phyloP scores from a whole-genome alignment of 2,329 filamentous ascomycete genomes.

The Dichotomopilus funicola region DNA sequence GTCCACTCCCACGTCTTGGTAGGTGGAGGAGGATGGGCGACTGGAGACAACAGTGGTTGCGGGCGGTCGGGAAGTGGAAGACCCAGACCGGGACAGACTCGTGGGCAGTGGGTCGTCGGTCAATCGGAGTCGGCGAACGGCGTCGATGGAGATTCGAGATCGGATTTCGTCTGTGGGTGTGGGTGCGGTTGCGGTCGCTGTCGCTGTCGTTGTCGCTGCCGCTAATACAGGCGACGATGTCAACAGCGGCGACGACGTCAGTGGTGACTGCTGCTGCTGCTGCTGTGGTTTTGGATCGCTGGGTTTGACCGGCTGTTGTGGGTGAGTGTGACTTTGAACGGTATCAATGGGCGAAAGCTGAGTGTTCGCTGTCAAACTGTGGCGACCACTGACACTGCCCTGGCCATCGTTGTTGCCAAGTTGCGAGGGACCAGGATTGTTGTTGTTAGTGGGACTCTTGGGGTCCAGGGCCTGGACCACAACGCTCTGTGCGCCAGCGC shows the following conservation, averaged over 20 bases:
- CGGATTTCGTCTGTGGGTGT: slow-evolving; percentile 1
- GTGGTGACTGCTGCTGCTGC: not conserved
- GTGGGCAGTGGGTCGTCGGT: slow-evolving; percentile 10
- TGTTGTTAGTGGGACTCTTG: slow-evolving; percentile 11
- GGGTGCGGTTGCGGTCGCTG: not conserved
- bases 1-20: not conserved
- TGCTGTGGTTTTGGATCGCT: too few species aligned
- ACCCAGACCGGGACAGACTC: slow-evolving; percentile 2
- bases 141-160: slow-evolving; percentile 9
- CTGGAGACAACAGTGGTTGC: not conserved
- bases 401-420: slow-evolving; percentile 6
- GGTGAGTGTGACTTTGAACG: too few species aligned
- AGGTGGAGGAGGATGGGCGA: slow-evolving; percentile 2
- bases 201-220: too few species aligned
- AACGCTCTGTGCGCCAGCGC: not conserved
- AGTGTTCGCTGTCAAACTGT: slow-evolving; percentile 25
- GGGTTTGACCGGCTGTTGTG: too few species aligned
- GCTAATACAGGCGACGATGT: slow-evolving; percentile 8
- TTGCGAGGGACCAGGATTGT: not conserved
- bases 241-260: slow-evolving; percentile 1
- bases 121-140: slow-evolving; percentile 11
- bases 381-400: slow-evolving; percentile 31
- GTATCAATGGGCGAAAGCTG: slow-evolving; percentile 29
- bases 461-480: not conserved
- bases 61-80: not conserved